Evolutionary conservation across 441 rosid species (phyloP), one percentile per base, ranked within the genome.

Genomic region (Cnidoscolus chayamansa): DNA sequence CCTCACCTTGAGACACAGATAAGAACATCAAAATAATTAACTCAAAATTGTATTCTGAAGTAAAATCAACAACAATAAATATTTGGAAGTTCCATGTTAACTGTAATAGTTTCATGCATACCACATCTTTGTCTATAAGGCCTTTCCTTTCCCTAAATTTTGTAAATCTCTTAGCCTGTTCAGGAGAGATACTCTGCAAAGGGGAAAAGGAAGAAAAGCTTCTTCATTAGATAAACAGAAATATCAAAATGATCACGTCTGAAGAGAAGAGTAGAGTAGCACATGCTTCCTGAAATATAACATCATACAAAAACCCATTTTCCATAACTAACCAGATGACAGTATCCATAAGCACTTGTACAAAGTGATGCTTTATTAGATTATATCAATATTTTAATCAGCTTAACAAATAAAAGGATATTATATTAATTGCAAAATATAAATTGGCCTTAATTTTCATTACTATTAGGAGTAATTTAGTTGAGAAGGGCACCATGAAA

Each of bases 121-220:
- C 99, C 95, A 95, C 98, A 74, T 95, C 98, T 86, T 93, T 95
- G 75, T 93, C 98, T 70, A 93, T 83, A 73, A 87, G 90, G 72
- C 97, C 92, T 80, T 87, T 95, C 84, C 99, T 85, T 88, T 95
- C 99, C 82, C 97, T 86, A 83, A 86, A 95, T 79, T 95, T 95
- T 20, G 97, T 83, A 84, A 91, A 95, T 75, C 96, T 89, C 83
- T 84, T 95, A 72, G 97, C 98, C 82, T 95, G 99, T 65, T 84
- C 95, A 55, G 87, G 81, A 57, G 95, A 90, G 71, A 95, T 90
- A 73, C 96, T 91, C 99, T 95, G 88, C 85, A 81, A 35, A 77
- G 70, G 40, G 11, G 32, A 58, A 45, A 68, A 19, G 10, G 68
- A 59, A 55, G 16, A 40, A 3, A 73, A 61, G 30, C 58, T 67